These are phyloP conservation scores for Reticulascus tulasneorum DNA, from an alignment of 2,329 filamentous ascomycete genomes.

Conservation along the genomic window DNA sequence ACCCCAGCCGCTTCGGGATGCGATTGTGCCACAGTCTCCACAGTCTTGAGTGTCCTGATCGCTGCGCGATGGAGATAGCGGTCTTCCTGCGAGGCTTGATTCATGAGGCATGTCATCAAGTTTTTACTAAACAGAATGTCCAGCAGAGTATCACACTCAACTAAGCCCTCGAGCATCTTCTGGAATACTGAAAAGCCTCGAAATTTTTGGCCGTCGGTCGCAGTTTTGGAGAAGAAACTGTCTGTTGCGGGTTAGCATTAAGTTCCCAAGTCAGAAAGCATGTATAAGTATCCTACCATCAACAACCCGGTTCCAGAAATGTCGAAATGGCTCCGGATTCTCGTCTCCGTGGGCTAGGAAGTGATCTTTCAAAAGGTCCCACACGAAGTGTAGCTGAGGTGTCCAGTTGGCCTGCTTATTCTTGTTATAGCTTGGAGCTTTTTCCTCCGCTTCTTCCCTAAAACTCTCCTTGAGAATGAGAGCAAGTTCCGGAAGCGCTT, in stretches of 20 bases:
- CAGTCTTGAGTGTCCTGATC: slow-evolving; percentile 66
- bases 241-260: slow-evolving; percentile 46
- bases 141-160: slow-evolving; percentile 34
- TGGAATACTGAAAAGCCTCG: slow-evolving; percentile 87
- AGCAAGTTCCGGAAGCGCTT: slow-evolving; percentile 65
- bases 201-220: slow-evolving; percentile 85
- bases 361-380: slow-evolving; percentile 70
- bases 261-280: not conserved
- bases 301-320: slow-evolving; percentile 83
- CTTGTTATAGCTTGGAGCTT: slow-evolving; percentile 26
- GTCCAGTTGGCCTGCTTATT: slow-evolving; percentile 71
- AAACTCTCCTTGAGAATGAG: slow-evolving; percentile 76
- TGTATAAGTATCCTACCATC: slow-evolving; percentile 59
- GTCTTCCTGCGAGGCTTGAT: slow-evolving; percentile 74
- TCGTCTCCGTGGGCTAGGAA: slow-evolving; percentile 37
- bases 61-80: slow-evolving; percentile 78
- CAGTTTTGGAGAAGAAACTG: slow-evolving; percentile 74
- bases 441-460: slow-evolving; percentile 31
- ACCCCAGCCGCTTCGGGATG: slow-evolving; percentile 56
- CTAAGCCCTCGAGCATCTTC: slow-evolving; percentile 60
- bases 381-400: slow-evolving; percentile 80
- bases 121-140: slow-evolving; percentile 75
- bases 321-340: slow-evolving; percentile 53
- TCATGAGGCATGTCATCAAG: slow-evolving; percentile 75
- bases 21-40: slow-evolving; percentile 61